Base-by-base conservation (phyloP, 2,329 filamentous ascomycete species). In the Chrysosporium queenslandicum region DNA sequence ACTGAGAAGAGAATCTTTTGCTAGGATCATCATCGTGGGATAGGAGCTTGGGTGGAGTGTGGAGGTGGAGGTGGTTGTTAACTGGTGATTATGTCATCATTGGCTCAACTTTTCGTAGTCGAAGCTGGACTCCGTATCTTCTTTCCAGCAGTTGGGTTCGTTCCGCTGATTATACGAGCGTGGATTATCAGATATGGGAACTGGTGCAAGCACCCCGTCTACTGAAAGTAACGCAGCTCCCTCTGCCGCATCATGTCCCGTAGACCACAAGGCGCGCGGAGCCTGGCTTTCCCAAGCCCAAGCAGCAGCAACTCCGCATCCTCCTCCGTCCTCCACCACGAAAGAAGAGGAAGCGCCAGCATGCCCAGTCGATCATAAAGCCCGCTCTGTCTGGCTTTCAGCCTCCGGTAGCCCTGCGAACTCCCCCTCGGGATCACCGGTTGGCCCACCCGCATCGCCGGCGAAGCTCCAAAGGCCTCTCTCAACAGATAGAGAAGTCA, bases 301-400 rank as follows among this genome's bases (percentile, higher is more conserved):
- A 47, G 70, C 62, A 59, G 68, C 57, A 58, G 27, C 27, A 29
- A 9, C 27, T n/a, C 69, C 61, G 50, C 68, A 66, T 58, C 66
- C 63, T 51, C 59, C 61, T 18, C 59, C 63, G 46, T n/a, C 29
- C 29, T 57, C 59, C 18, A n/a, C n/a, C n/a, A n/a, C n/a, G n/a
- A 23, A 36, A 2, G 8, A 14, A 6, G 40, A 51, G 4, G 39
- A 36, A 32, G 62, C 63, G 29, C 68, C 68, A 30, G 76, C 75
- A 53, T 97, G 92, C 64, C 92, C 92, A 2, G 88, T 98, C 62
- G 90, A 97, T 71, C 86, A 90, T 71, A 86, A 87, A 63, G 85
- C 88, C 50, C 84, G 92, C 62, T 85, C 89, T 62, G 81, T 84
- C 61, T 98, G 91, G 91, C 78, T 97, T 52, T 56, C 58, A 52